A percentile compares a stretch with the other conserved stretches of the same genome.
Conservation (phyloP, 805 yeast genomes). For the Yamadazyma takamatsuzukensis region DNA sequence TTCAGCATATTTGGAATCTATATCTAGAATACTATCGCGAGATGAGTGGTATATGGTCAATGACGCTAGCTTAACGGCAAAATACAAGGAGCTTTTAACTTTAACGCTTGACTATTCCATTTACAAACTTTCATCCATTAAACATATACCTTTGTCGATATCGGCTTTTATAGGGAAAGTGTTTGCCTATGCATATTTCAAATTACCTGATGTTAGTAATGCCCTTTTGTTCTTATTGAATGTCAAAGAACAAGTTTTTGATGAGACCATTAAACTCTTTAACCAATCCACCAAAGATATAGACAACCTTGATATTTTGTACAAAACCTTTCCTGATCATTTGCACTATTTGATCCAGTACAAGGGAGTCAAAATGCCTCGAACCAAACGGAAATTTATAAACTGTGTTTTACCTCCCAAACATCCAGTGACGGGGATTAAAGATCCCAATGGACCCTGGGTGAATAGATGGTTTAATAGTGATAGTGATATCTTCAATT, state of each 20-base stretch:
- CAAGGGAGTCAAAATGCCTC: slow-evolving; percentile 23
- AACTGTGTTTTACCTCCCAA: slow-evolving; percentile 39
- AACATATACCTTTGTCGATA: slow-evolving; percentile 51
- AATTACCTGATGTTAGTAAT: slow-evolving; percentile 51
- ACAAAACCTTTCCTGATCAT: slow-evolving; percentile 23
- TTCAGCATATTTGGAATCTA: slow-evolving; percentile 51
- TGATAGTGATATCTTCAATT: slow-evolving; percentile 56
- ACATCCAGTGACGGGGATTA: slow-evolving; percentile 45
- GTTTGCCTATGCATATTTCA: slow-evolving; percentile 59
- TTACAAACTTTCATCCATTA: slow-evolving; percentile 41
- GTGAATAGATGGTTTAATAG: slow-evolving; percentile 56
- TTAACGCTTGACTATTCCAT: slow-evolving; percentile 54
- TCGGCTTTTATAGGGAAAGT: slow-evolving; percentile 70
- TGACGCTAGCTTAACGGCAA: slow-evolving; percentile 14
- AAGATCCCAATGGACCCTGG: slow-evolving; percentile 61
- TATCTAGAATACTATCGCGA: slow-evolving; percentile 47
- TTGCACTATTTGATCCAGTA: slow-evolving; percentile 28
- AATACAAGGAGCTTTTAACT: slow-evolving; percentile 36
- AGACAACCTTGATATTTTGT: slow-evolving; percentile 9
- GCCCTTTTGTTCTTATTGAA: slow-evolving; percentile 56
- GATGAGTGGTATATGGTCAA: slow-evolving; percentile 39
- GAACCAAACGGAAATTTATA: slow-evolving; percentile 21
- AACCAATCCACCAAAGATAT: background rate
- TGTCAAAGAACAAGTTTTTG: slow-evolving; percentile 47
- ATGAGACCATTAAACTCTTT: slow-evolving; percentile 12